Base-by-base conservation (phyloP, 345 rosid species). In the Geranium rotundifolium region DNA sequence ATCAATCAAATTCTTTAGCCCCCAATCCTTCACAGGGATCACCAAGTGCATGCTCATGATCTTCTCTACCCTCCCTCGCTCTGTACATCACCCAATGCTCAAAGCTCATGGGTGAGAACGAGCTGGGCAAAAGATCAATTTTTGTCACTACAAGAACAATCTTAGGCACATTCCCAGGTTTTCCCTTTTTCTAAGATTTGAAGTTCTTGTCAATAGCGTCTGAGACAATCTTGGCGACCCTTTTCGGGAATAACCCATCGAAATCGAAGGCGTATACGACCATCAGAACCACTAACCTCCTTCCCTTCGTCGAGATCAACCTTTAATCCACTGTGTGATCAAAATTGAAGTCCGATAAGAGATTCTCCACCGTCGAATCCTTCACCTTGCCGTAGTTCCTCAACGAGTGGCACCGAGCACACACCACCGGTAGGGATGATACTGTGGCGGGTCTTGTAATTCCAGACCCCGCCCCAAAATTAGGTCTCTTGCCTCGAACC, bases 281-380 rank as follows among this genome's bases (percentile, higher is more conserved):
- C 82, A 90, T 71, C 30, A 93, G 61, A 54, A 90, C 96, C 16
- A 93, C 89, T 8, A 90, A 80, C 59, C 99, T 76, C 50, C 87
- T 84, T 61, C 96, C 96, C 1, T 77, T 63, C 29, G 77, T 72
- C 3, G 90, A 84, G 19, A 80, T 77, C 70, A 93, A 29, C 67
- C 87, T 82, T 73, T 79, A 81, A 9, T 95, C 97, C 4, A 92
- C 88, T 0, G 96, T 87, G 60, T 83, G 88, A 68, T 82, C 81
- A 57, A 92, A 92, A 75, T 92, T 97, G 59, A 92, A 90, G 61
- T 92, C 98, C 9, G 97, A 97, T 74, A 92, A 73, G 49, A 90
- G 72, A 77, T 92, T 90, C 82, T 92, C 98, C 67, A 83, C 79
- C 0, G 75, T 74, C 12, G 87, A 83, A 71, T 92, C 95, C 71